Percentiles rank a stretch among this genome's conserved stretches.
Conservation (phyloP, 2,329 filamentous ascomycete genomes). For the Alternaria atra region DNA sequence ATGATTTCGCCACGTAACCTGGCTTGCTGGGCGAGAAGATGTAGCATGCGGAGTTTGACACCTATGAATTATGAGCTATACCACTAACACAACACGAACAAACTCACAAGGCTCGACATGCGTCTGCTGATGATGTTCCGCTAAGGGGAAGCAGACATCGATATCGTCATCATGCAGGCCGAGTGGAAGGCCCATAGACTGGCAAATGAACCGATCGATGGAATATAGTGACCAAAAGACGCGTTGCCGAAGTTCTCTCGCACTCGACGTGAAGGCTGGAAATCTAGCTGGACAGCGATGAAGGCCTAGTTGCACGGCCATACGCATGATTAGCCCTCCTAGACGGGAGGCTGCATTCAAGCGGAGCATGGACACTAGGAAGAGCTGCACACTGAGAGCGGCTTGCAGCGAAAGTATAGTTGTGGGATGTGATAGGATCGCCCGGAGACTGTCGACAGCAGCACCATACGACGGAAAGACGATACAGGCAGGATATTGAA, state of each 20-base stretch:
- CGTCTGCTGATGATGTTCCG: slow-evolving; percentile 55
- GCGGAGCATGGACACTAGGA: slow-evolving; percentile 65
- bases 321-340: slow-evolving; percentile 64
- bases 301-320: slow-evolving; percentile 66
- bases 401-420: slow-evolving; percentile 59
- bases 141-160: slow-evolving; percentile 65
- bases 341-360: slow-evolving; percentile 66
- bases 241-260: slow-evolving; percentile 60
- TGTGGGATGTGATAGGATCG: slow-evolving; percentile 58
- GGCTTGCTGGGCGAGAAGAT: slow-evolving; percentile 58
- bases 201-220: slow-evolving; percentile 64
- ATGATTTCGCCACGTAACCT: slow-evolving; percentile 61
- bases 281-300: slow-evolving; percentile 66
- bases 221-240: slow-evolving; percentile 68
- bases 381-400: slow-evolving; percentile 63
- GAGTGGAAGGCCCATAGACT: slow-evolving; percentile 65
- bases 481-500: slow-evolving; percentile 54
- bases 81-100: background rate
- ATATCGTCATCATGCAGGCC: slow-evolving; percentile 66
- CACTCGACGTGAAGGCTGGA: slow-evolving; percentile 58
- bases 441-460: slow-evolving; percentile 60
- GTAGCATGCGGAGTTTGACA: slow-evolving; percentile 24
- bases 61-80: slow-evolving; percentile 12
- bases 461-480: slow-evolving; percentile 62
- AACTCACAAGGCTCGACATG: slow-evolving; percentile 23